Conservation (phyloP, 2,329 filamentous ascomycete species). For the Tolypocladium amazonense region DNA sequence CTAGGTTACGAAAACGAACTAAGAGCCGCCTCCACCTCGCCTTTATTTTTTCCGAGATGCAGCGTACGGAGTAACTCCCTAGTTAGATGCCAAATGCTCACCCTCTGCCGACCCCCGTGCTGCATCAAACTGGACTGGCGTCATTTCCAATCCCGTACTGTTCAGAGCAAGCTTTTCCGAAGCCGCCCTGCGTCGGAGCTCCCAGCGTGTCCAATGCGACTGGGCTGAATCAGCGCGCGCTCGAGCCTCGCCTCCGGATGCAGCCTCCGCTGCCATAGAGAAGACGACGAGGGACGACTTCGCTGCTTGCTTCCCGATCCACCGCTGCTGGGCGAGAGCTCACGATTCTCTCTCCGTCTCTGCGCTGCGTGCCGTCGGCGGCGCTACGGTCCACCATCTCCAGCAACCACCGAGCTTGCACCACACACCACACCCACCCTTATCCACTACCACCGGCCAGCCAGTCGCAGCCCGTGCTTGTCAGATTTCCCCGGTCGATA, state of each 20-base stretch:
- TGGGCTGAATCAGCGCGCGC: neutral
- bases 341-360: neutral
- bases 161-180: neutral
- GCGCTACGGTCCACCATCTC: neutral
- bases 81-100: neutral
- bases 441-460: constrained; percentile 7
- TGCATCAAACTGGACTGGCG: neutral
- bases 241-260: neutral
- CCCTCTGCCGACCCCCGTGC: neutral
- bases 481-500: constrained; percentile 5
- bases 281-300: neutral
- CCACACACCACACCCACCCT: neutral
- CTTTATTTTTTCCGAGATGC: neutral
- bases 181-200: neutral
- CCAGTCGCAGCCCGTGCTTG: constrained; percentile 4
- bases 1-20: too few relatives aligned
- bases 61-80: neutral
- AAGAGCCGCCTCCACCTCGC: neutral
- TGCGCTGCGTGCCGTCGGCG: neutral
- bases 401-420: neutral
- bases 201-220: neutral
- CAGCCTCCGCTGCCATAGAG: neutral
- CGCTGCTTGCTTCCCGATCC: neutral
- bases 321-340: neutral
- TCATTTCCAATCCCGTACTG: neutral